Evolutionary conservation across 176 grass and related monocot genomes (phyloP).

Genomic region (Musa schizocarpa): DNA sequence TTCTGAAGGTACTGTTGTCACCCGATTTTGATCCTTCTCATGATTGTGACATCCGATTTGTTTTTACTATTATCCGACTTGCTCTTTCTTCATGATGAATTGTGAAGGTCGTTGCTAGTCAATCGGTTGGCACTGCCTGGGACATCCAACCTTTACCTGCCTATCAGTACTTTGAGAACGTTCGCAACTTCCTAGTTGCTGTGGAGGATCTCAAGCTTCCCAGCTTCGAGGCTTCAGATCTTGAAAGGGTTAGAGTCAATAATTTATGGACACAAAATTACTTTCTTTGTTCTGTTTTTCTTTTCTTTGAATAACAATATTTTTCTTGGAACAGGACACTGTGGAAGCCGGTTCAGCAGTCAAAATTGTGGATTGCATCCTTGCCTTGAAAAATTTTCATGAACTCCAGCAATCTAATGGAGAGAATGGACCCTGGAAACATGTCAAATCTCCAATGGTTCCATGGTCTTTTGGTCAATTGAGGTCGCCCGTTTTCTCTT

Average conservation of each 20-base stretch:
- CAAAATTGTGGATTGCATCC: conserved; percentile 73
- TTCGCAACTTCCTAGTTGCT: conserved; percentile 87
- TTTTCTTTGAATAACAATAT: neutral
- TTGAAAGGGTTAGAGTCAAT: conserved; percentile 51
- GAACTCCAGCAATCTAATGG: conserved; percentile 38
- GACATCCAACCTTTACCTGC: conserved; percentile 62
- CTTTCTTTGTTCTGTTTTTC: neutral
- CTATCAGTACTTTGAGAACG: conserved; percentile 91
- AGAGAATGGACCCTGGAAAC: conserved; percentile 35
- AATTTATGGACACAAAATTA: neutral
- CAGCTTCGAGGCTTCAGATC: conserved; percentile 71
- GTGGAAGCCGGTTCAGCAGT: conserved; percentile 47
- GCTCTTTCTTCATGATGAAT: neutral
- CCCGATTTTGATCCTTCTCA: neutral
- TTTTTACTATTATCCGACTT: neutral
- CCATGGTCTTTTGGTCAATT: conserved; percentile 20
- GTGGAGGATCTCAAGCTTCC: conserved; percentile 56
- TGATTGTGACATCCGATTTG: neutral
- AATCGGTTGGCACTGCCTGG: conserved; percentile 27
- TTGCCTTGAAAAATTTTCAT: conserved; percentile 60
- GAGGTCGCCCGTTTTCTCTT: conserved; percentile 25
- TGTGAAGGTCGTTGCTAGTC: conserved; percentile 29
- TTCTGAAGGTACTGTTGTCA: conserved; percentile 41
- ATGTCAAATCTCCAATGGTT: conserved; percentile 64
- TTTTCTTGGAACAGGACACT: conserved; percentile 48